Percentiles rank a stretch among this genome's conserved stretches.
phyloP scores from a whole-genome alignment of 2,329 filamentous ascomycete species.

The Diaporthe citrichinensis region DNA sequence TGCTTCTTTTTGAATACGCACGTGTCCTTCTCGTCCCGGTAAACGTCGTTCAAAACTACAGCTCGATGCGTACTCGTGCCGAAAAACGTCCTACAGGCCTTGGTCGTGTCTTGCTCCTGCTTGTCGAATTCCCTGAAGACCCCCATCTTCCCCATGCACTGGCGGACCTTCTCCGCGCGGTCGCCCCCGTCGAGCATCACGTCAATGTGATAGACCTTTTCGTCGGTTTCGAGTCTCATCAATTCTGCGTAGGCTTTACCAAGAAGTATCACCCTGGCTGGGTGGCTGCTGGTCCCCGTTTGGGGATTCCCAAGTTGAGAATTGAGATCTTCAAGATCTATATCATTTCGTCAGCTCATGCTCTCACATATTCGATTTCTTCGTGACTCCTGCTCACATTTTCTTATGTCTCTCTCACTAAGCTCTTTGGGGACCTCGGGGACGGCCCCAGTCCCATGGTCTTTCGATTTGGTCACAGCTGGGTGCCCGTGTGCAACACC shows the following conservation, averaged over 20 bases:
- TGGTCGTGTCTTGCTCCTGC: background rate
- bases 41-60: background rate
- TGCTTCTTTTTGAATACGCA: background rate
- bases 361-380: too few relatives aligned
- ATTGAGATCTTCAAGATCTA: background rate
- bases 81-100: background rate
- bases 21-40: fast-evolving
- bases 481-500: background rate
- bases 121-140: slow-evolving; percentile 2
- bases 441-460: background rate
- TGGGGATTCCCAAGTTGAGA: background rate
- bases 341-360: background rate
- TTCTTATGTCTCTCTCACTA: background rate
- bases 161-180: background rate
- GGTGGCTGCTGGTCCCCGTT: fast-evolving
- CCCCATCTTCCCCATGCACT: background rate
- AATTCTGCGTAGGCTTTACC: background rate
- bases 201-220: background rate
- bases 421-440: background rate
- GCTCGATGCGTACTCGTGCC: background rate
- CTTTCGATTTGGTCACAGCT: background rate
- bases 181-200: background rate
- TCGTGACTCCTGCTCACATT: background rate
- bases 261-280: background rate
- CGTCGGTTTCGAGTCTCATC: background rate